Base-by-base conservation (phyloP, 441 rosid genomes). In the Arabidopsis lyrata region DNA sequence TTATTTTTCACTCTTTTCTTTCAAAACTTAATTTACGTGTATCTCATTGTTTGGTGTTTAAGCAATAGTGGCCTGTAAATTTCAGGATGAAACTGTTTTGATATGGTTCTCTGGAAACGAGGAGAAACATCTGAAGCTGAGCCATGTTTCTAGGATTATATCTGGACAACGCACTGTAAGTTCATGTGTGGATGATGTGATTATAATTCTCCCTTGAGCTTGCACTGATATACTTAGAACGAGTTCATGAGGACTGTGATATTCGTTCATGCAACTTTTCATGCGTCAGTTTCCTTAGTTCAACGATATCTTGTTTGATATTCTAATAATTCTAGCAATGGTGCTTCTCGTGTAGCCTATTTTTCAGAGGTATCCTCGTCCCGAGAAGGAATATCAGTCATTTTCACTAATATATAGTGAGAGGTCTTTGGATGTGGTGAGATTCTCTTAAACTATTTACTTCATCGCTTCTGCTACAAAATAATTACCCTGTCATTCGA, bases 111-210 rank as follows among this genome's bases (percentile, higher is more conserved):
- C 96, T 3, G 98, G 97, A 73, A 95, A 88, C 74, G 94, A 95
- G 80, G 97, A 95, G 88, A 93, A 93, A 73, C 93, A 87, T 83
- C 88, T 93, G 75, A 91, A 86, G 80, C 89, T 95, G 73, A 90
- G 92, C 83, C 98, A 93, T 35, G 92, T 95, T 42, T 84, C 93
- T 61, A 89, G 95, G 82, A 95, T 95, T 76, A 86, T 92, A 78
- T 91, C 97, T 34, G 98, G 98, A 74, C 99, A 95, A 63, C 93
- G 99, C 70, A 95, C 99, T 66, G 99, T 95, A 90, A 87, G 99
- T 59, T 16, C 22, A 62, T 42, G 34, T 54, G 54, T 56, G 35
- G 42, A 34, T 44, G 29, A 34, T 62, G 63, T 54, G n/a, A 9
- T 61, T 62, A 48, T 62, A 31, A 52, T 72, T 45, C 66, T 74